phyloP scores from a whole-genome alignment of 78 protist species.

The Blattamonas nauphoetae region DNA sequence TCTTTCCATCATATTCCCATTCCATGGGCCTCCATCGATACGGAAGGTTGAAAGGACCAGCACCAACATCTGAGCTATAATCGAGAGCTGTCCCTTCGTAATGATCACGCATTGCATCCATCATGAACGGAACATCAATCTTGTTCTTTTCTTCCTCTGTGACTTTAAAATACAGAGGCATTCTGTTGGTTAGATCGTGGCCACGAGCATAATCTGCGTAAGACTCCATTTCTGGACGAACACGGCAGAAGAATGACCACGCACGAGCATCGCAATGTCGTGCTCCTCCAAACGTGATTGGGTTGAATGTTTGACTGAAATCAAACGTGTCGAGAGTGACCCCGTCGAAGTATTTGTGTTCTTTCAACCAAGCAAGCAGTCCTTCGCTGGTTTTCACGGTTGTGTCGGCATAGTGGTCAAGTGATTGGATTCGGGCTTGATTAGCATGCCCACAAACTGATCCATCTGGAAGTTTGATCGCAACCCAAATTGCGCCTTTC shows the following conservation, averaged over 20 bases:
- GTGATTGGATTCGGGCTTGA: slow-evolving; percentile 48
- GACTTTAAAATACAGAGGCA: not conserved
- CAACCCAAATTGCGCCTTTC: slow-evolving; percentile 18
- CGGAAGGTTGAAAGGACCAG: slow-evolving; percentile 22
- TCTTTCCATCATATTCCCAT: not conserved
- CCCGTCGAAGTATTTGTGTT: too few relatives aligned
- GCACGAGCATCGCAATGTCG: slow-evolving; percentile 30
- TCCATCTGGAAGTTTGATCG: slow-evolving; percentile 32
- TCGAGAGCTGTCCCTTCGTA: not conserved
- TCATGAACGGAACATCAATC: not conserved
- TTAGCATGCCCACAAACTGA: slow-evolving; percentile 28
- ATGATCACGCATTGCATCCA: not conserved
- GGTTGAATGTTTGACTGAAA: slow-evolving; percentile 31
- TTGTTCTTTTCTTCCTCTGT: not conserved
- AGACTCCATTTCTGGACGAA: not conserved
- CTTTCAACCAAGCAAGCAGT: too few relatives aligned
- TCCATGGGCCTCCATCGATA: slow-evolving; percentile 27
- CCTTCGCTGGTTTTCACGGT: slow-evolving; percentile 11
- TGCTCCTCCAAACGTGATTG: slow-evolving; percentile 16
- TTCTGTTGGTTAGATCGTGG: not conserved
- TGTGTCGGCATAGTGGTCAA: too few relatives aligned
- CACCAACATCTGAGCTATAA: slow-evolving; percentile 16
- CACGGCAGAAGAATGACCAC: not conserved
- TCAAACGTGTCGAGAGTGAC: slow-evolving; percentile 23
- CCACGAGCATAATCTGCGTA: slow-evolving; percentile 17